Percentiles rank a stretch among this genome's conserved stretches.
phyloP scores from a whole-genome alignment of 768 basidiomycete genomes.

The Leccinum ochraceum region DNA sequence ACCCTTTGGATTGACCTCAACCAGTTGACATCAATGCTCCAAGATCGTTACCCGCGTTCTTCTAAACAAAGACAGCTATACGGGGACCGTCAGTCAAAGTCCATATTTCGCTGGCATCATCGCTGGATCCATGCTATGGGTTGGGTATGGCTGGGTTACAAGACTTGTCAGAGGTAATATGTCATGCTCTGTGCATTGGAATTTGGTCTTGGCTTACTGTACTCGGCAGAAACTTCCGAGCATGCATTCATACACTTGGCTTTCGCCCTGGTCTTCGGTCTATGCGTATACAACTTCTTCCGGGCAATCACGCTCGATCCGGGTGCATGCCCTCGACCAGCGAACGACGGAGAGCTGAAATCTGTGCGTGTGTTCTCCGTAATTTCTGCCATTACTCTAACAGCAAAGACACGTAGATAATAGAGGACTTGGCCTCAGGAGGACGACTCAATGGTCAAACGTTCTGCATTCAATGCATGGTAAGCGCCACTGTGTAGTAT shows the following conservation, averaged over 20 bases:
- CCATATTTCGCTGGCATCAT: slow-evolving; percentile 97
- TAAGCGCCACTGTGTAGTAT: slow-evolving; percentile 31
- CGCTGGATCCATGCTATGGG: slow-evolving; percentile 82
- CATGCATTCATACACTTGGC: slow-evolving; percentile 74
- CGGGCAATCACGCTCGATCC: slow-evolving; percentile 86
- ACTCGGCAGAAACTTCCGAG: slow-evolving; percentile 65
- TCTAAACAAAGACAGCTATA: slow-evolving; percentile 78
- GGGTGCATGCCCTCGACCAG: slow-evolving; percentile 80
- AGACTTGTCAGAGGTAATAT: slow-evolving; percentile 69
- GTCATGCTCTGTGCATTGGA: not conserved
- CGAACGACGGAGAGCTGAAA: slow-evolving; percentile 84
- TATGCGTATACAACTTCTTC: slow-evolving; percentile 91
- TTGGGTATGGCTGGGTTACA: slow-evolving; percentile 78
- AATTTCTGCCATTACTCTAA: not conserved
- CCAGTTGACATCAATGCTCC: slow-evolving; percentile 11
- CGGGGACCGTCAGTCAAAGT: slow-evolving; percentile 80
- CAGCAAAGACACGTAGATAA: slow-evolving; percentile 51
- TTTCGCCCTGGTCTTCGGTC: slow-evolving; percentile 66
- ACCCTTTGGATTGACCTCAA: not conserved
- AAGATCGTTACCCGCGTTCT: slow-evolving; percentile 85
- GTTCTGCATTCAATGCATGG: slow-evolving; percentile 97
- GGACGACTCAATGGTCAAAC: slow-evolving; percentile 93
- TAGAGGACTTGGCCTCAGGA: slow-evolving; percentile 87
- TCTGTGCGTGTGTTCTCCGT: slow-evolving; percentile 51
- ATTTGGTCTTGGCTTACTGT: not conserved